A percentile compares a stretch with the other conserved stretches of the same genome.
These are phyloP conservation scores for Hericium coralloides DNA, from an alignment of 768 basidiomycete species.

Conservation along the genomic window DNA sequence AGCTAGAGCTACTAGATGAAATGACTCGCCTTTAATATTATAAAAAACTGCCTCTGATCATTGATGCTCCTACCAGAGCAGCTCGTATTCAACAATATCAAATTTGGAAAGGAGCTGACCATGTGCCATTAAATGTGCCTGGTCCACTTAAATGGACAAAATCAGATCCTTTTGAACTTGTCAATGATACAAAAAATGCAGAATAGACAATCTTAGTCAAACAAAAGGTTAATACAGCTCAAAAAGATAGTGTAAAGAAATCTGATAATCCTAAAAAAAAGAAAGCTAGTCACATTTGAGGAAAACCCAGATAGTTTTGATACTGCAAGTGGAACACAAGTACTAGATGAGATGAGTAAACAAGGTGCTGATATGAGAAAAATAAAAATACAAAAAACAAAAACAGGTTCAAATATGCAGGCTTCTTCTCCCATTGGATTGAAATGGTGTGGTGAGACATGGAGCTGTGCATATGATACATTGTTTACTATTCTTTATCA, in stretches of 20 bases:
- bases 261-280: background rate
- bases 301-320: background rate
- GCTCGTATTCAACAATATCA: background rate
- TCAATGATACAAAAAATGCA: background rate
- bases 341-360: background rate
- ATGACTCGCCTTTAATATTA: slow-evolving; percentile 3
- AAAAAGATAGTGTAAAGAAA: background rate
- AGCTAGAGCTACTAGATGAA: slow-evolving; percentile 8
- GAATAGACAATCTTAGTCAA: background rate
- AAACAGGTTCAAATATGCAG: background rate
- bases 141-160: background rate
- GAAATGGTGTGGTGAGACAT: background rate
- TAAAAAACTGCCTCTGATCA: background rate
- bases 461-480: slow-evolving; percentile 8
- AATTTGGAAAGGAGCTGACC: background rate
- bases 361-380: background rate
- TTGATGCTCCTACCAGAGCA: background rate
- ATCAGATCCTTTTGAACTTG: background rate
- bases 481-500: background rate
- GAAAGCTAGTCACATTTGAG: background rate
- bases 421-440: background rate
- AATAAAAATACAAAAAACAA: background rate
- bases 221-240: background rate
- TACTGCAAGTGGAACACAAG: background rate
- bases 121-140: slow-evolving; percentile 2